Evolutionary conservation across 371 early-diverging fungal genomes (phyloP), one percentile per base, ranked within the genome.

Genomic region (Synchytrium microbalum): DNA sequence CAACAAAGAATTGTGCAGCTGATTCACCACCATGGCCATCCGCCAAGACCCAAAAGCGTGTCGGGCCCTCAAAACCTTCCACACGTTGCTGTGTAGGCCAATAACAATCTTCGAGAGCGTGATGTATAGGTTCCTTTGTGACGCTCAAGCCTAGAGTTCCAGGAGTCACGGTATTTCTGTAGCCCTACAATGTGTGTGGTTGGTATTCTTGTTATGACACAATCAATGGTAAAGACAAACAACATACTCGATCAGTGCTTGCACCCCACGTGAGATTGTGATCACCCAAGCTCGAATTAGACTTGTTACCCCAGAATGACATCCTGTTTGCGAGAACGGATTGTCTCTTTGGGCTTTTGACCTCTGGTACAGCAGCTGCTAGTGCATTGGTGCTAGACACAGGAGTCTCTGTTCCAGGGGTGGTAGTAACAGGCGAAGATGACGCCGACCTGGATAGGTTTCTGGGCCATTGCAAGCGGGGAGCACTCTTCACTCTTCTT

Each of bases 11-110:
- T 24, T 68, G 66, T 0, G 74, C 68, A 16, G 79, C 79, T 13
- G 63, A 64, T 27, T 64, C 67, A 3, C 79, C 79, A 28, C 79
- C 79, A 56, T 79, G 79, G 5, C 79, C 79, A 61, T 79, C 79
- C 3, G 76, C 79, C 14, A 79, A 64, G 25, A 79, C 61, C 55
- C 73, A 75, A 1, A 79, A 16, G 1, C 61, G 63, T 8, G 70
- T 60, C 16, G 67, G 51, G n/a, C 58, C 65, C 13, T 58, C 59
- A 0, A 54, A 32, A 23, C 24, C 24, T 56, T 52, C 57, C 2
- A 62, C 63, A 19, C 46, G 46, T 19, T 38, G 46, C 19, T 38
- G 46, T 5, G 46, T 38, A 19, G 46, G 46, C 46, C 46, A 38
- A 19, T 38, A 19, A 38, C 19, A 10, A 38, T 38, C 46, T 38